phyloP scores from a whole-genome alignment of 2,329 filamentous ascomycete species.

The Pseudohalonectria lignicola region DNA sequence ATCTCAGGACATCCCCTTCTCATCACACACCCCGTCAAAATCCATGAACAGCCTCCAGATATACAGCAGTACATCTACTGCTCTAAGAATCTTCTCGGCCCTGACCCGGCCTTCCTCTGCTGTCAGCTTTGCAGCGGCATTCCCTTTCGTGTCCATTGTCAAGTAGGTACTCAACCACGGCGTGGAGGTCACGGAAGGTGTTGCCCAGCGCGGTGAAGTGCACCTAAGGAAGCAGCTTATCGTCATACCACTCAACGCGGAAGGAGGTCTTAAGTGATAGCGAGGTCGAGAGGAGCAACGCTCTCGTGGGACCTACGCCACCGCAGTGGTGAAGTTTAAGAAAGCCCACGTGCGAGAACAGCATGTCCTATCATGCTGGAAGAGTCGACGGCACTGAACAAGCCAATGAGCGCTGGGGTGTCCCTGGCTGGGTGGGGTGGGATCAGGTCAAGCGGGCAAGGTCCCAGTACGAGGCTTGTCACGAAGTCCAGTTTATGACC shows the following conservation, averaged over 20 bases:
- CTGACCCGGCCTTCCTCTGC: constrained; percentile 48
- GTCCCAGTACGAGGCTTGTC: constrained; percentile 45
- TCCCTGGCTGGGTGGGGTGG: constrained; percentile 35
- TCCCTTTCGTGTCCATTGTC: constrained; percentile 34
- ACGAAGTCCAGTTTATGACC: no score
- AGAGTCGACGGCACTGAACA: constrained; percentile 14
- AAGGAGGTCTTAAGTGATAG: constrained; percentile 62
- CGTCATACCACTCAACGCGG: constrained; percentile 67
- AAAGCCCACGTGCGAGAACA: constrained; percentile 28
- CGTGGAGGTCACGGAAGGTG: constrained; percentile 54
- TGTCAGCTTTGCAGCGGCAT: constrained; percentile 47
- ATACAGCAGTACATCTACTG: constrained; percentile 58
- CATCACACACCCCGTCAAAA: constrained; percentile 39
- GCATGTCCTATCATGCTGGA: constrained; percentile 9
- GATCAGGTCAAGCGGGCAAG: constrained; percentile 44
- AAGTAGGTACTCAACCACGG: constrained; percentile 57
- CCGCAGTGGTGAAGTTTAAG: no score
- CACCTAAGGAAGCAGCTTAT: constrained; percentile 55
- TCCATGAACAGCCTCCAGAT: constrained; percentile 49
- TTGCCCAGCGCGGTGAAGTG: constrained; percentile 67
- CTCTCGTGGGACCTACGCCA: constrained; percentile 10
- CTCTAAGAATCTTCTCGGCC: constrained; percentile 49
- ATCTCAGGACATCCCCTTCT: constrained; percentile 26
- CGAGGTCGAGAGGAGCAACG: constrained; percentile 52
- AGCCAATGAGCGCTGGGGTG: constrained; percentile 23